Evolutionary conservation across 164 flowering plant species (phyloP).

Genomic region (Sextonia rubra): DNA sequence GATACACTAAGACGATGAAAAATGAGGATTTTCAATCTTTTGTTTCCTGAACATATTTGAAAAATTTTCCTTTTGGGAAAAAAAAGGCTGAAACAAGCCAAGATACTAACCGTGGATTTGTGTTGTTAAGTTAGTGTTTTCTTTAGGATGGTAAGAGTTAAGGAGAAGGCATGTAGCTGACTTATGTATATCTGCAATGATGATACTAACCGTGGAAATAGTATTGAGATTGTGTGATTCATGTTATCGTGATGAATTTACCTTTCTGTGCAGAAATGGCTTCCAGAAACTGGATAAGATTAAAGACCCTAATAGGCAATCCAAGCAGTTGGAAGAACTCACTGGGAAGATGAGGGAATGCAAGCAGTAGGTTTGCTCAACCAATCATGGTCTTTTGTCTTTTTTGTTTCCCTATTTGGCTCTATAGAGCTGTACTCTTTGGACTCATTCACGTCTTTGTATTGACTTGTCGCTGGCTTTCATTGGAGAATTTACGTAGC

Average conservation of each 20-base stretch:
- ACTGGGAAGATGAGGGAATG: constrained; percentile 76
- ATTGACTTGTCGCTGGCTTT: background rate
- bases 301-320: constrained; percentile 80
- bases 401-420: background rate
- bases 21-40: no score
- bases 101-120: background rate
- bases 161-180: background rate
- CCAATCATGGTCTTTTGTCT: background rate
- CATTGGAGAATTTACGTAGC: background rate
- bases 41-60: no score
- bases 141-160: background rate
- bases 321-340: constrained; percentile 93
- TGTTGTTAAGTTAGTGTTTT: background rate
- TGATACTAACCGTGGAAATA: background rate
- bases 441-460: background rate
- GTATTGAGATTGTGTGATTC: background rate
- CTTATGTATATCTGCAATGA: background rate
- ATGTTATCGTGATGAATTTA: background rate
- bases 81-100: no score
- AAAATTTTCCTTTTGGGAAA: no score
- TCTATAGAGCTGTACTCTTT: background rate
- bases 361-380: constrained; percentile 4
- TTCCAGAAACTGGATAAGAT: constrained; percentile 92
- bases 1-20: no score
- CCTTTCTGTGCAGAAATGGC: constrained; percentile 60